These are phyloP conservation scores for Geoglossum cookeanum DNA, from an alignment of 2,329 filamentous ascomycete species.

Conservation along the genomic window DNA sequence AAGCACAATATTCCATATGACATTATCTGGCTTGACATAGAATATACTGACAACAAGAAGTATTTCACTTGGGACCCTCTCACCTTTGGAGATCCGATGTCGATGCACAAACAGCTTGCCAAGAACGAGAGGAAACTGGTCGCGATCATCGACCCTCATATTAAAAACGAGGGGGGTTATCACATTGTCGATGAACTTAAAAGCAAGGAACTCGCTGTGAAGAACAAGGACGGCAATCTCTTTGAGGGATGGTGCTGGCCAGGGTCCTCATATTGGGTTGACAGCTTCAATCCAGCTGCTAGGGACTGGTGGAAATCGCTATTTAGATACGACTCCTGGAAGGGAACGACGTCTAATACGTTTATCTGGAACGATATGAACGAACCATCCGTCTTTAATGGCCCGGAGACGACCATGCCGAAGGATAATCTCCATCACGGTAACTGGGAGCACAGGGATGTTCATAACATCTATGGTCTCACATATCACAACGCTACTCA, in stretches of 20 bases:
- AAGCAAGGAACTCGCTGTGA: conserved; percentile 63
- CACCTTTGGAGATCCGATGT: conserved; percentile 67
- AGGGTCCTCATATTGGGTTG: conserved; percentile 88
- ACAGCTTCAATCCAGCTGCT: conserved; percentile 85
- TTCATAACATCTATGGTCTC: conserved; percentile 91
- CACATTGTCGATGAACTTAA: conserved; percentile 61
- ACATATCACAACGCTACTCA: conserved; percentile 92
- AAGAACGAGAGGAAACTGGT: conserved; percentile 77
- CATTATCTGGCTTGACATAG: conserved; percentile 96
- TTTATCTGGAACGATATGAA: conserved; percentile 99
- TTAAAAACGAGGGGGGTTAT: conserved; percentile 79
- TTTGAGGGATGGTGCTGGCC: conserved; percentile 99
- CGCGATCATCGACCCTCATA: conserved; percentile 89
- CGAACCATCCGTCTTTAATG: conserved; percentile 96
- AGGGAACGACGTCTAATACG: conserved; percentile 67
- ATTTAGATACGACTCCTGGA: conserved; percentile 77
- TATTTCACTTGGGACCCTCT: conserved; percentile 96
- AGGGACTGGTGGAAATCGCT: conserved; percentile 79
- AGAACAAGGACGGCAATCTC: conserved; percentile 73
- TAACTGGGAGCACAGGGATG: conserved; percentile 88
- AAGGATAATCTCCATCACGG: conserved; percentile 90
- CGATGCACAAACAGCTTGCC: conserved; percentile 78
- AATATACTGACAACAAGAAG: conserved; percentile 92
- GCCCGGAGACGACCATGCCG: conserved; percentile 94
- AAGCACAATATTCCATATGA: conserved; percentile 92